Conservation (phyloP, 169 alveolate species). For the Plasmodium inui region DNA sequence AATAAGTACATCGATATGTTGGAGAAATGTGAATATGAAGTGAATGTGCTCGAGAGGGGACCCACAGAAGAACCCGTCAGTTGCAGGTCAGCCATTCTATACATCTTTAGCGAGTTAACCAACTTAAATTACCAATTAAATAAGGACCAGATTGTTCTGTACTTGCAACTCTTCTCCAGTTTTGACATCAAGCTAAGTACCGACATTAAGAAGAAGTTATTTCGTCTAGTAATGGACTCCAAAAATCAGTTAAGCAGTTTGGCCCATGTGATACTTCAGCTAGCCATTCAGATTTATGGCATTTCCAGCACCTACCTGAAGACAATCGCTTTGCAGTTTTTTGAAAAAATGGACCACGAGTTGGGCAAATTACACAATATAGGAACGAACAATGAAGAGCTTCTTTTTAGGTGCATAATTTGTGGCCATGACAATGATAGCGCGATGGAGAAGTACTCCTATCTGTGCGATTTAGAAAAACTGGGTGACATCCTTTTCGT, state of each 20-base stretch:
- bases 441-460: not conserved
- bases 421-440: not conserved
- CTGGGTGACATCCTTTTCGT: constrained; percentile 23
- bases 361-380: constrained; percentile 9
- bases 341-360: constrained; percentile 60
- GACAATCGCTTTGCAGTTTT: constrained; percentile 21
- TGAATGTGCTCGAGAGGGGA: constrained; percentile 7
- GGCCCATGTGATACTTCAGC: constrained; percentile 11
- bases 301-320: constrained; percentile 52
- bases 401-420: not conserved
- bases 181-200: constrained; percentile 44
- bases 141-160: constrained; percentile 26
- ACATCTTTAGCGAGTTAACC: constrained; percentile 51
- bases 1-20: constrained; percentile 62
- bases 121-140: constrained; percentile 47
- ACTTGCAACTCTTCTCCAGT: constrained; percentile 39
- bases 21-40: constrained; percentile 49
- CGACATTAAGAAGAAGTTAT: constrained; percentile 57
- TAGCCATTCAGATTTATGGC: constrained; percentile 24
- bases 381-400: not conserved
- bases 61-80: constrained; percentile 23
- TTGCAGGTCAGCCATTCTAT: constrained; percentile 59
- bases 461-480: constrained; percentile 14
- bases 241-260: not conserved
- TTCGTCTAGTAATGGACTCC: constrained; percentile 16